Evolutionary conservation across 495 filamentous ascomycete species (phyloP), one percentile per base, ranked within the genome.

Genomic region (Delitschia confertaspora): DNA sequence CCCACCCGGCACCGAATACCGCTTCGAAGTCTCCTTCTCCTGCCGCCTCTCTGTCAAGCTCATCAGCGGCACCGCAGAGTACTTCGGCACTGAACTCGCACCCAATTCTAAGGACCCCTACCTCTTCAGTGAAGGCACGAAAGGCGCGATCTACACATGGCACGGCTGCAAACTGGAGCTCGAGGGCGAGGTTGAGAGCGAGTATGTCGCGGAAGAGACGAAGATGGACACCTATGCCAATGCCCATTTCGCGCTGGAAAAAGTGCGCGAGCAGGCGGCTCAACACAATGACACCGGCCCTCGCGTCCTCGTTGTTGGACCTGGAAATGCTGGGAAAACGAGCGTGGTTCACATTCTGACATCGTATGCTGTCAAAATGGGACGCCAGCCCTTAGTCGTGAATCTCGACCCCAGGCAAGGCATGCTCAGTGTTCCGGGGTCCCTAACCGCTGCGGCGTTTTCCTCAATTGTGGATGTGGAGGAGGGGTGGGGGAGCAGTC

Each of bases 11-110:
- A 70, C 71, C 3, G 91, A 98, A 73, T 98, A 84, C 80, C 77
- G 91, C 44, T 98, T 98, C 69, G 83, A 94, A 57, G 83, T 93
- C 21, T 74, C 82, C 19, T 80, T 78, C 58, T 71, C 72, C 7
- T 45, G 41, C 17, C 38, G 39, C 23, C 42, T 63, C 46, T 51
- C 31, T 27, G 45, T 66, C 44, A 53, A 82, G 73, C 72, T 99
- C 16, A 62, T 83, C 27, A 73, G 71, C 26, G 91, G 91, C 51
- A 86, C 79, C 9, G 93, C 93, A 29, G 91, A 99, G 69, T 76
- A 93, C 56, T 95, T 96, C 66, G 93, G 93, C 59, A 91, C 88
- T 35, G 88, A 96, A 65, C 82, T 99, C 42, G 86, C 87, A 9
- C 72, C 75, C 9, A 82, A 79, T 44, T 78, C 35, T 0, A 36